Conservation (phyloP, 2,329 filamentous ascomycete genomes). For the Fusarium redolens region DNA sequence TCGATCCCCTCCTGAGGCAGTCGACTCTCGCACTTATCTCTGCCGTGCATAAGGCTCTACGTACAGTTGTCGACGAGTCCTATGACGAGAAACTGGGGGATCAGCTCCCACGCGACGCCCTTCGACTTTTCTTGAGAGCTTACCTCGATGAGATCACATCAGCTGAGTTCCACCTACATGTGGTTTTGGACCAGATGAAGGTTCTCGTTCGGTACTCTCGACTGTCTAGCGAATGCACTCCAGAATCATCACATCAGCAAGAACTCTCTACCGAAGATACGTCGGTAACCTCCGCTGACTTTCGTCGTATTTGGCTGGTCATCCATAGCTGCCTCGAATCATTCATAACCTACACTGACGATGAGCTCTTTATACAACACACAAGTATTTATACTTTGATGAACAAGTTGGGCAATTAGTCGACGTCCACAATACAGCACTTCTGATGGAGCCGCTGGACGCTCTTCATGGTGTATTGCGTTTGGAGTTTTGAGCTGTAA, state of each 20-base stretch:
- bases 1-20: neutral
- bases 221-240: neutral
- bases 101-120: no score
- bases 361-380: neutral
- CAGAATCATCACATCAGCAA: neutral
- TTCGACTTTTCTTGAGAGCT: neutral
- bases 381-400: accelerated
- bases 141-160: neutral
- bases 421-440: neutral
- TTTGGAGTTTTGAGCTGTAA: neutral
- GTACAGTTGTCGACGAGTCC: neutral
- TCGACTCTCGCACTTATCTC: neutral
- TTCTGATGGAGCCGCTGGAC: neutral
- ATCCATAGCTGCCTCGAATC: neutral
- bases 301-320: neutral
- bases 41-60: no score
- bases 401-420: neutral
- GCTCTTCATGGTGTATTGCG: no score
- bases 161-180: neutral
- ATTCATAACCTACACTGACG: neutral
- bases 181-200: neutral
- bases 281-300: neutral
- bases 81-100: no score
- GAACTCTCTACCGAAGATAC: neutral
- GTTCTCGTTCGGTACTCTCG: neutral